Evolutionary conservation across 1,284 basidiomycete genomes (phyloP), one percentile per base, ranked within the genome.

Genomic region (Moesziomyces sp.): DNA sequence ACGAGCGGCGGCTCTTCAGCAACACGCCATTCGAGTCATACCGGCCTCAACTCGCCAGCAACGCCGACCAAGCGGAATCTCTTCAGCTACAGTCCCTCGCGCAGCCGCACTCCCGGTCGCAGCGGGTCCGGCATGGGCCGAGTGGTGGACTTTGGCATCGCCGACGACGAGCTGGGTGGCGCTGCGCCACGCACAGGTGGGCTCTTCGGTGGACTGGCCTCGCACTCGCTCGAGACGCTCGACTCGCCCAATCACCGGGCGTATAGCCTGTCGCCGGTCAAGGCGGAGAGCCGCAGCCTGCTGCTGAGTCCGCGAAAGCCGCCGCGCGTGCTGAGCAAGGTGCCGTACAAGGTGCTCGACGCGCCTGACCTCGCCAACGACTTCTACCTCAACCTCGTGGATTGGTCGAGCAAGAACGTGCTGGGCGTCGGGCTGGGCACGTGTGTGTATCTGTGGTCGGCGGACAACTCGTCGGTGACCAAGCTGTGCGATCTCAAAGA

Each of bases 331-430:
- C 91, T 98, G 1, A 93, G 92, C 86, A 95, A 96, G 84, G 97
- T 96, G 0, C 97, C 97, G 0, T 99, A 96, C 87, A 91, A 97
- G 74, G 96, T 99, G 0, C 89, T 99, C 23, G 96, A 99, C 83
- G 97, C 97, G 1, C 97, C 96, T 0, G 95, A 98, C 70, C 89
- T 99, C 19, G 80, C 77, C 21, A 96, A 99, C 84, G 97, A 99
- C 84, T 99, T 97, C 85, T 99, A 99, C 81, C 90, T 99, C 70
- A 99, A 99, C 80, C 88, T 99, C 18, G 94, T 99, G 18, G 96
- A 98, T 73, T 99, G 97, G 96, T 94, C 92, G 1, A 91, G 90
- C 54, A 94, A 93, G 9, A 97, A 99, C 82, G 90, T 97, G 0
- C 89, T 99, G 0, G 94, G 92, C 13, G 97, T 99, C 3, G 97